A percentile compares a stretch with the other conserved stretches of the same genome.
Evolutionary conservation across 2,329 filamentous ascomycete genomes (phyloP).

Genomic region (Cryphonectria parasitica): DNA sequence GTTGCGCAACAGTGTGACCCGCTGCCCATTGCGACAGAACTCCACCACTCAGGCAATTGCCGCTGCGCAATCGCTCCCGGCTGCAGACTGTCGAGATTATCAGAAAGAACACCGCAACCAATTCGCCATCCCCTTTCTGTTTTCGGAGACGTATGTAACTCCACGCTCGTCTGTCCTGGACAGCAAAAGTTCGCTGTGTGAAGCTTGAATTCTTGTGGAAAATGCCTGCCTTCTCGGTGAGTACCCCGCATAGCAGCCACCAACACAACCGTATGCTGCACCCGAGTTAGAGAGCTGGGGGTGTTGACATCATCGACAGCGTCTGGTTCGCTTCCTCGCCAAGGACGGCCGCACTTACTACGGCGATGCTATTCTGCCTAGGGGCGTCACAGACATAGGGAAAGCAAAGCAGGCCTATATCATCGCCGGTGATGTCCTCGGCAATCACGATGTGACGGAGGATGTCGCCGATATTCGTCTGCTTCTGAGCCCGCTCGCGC

Average conservation of each 20-base stretch:
- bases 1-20: background rate
- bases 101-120: background rate
- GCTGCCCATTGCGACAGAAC: background rate
- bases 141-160: background rate
- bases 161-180: background rate
- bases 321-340: conserved; percentile 74
- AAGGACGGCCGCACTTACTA: conserved; percentile 72
- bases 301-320: conserved; percentile 46
- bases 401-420: conserved; percentile 64
- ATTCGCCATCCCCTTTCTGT: background rate
- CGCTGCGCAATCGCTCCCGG: conserved; percentile 4
- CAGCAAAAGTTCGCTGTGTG: background rate
- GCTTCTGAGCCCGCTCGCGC: conserved; percentile 67
- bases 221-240: conserved; percentile 35
- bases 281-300: background rate
- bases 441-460: conserved; percentile 65
- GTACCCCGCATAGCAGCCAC: background rate
- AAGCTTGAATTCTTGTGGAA: background rate
- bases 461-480: conserved; percentile 58
- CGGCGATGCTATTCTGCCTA: conserved; percentile 72
- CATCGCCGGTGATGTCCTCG: conserved; percentile 69
- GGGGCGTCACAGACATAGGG: conserved; percentile 62
- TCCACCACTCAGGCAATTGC: background rate
- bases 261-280: too few species aligned
- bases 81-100: background rate